phyloP scores from a whole-genome alignment of 352 stramenopile genomes.

The Pythium aphanidermatum region DNA sequence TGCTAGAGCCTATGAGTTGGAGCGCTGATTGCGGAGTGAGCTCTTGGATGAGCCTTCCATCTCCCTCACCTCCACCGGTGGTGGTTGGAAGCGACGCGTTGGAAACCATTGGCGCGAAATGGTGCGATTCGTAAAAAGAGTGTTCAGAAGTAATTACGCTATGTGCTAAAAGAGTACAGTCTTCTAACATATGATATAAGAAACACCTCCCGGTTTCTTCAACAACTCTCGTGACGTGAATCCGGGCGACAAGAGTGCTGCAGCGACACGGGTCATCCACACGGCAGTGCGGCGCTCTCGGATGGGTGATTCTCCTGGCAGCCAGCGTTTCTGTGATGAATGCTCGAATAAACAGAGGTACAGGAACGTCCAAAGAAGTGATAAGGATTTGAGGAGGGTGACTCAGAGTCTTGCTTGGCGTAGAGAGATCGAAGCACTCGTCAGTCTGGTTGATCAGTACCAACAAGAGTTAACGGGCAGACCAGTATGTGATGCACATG shows the following conservation, averaged over 20 bases:
- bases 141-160: conserved; percentile 8
- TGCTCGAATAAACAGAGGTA: too few relatives aligned
- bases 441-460: conserved; percentile 52
- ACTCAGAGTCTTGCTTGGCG: neutral
- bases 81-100: conserved; percentile 2
- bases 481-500: conserved; percentile 1
- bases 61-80: neutral
- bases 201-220: neutral
- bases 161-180: conserved; percentile 6
- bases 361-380: too few relatives aligned
- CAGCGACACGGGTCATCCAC: too few relatives aligned
- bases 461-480: conserved; percentile 36
- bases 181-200: conserved; percentile 1
- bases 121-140: neutral
- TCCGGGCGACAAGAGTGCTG: too few relatives aligned
- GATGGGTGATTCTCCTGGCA: too few relatives aligned
- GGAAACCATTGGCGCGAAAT: conserved; percentile 20
- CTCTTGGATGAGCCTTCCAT: too few relatives aligned
- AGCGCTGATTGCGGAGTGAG: conserved; percentile 4
- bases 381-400: too few relatives aligned
- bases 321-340: too few relatives aligned
- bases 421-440: conserved; percentile 54
- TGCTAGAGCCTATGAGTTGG: too few relatives aligned
- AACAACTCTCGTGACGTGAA: too few relatives aligned
- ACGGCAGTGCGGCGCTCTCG: too few relatives aligned